Evolutionary conservation across 371 early-diverging fungal genomes (phyloP), one percentile per base, ranked within the genome.

Genomic region (Actinomortierella ambigua): DNA sequence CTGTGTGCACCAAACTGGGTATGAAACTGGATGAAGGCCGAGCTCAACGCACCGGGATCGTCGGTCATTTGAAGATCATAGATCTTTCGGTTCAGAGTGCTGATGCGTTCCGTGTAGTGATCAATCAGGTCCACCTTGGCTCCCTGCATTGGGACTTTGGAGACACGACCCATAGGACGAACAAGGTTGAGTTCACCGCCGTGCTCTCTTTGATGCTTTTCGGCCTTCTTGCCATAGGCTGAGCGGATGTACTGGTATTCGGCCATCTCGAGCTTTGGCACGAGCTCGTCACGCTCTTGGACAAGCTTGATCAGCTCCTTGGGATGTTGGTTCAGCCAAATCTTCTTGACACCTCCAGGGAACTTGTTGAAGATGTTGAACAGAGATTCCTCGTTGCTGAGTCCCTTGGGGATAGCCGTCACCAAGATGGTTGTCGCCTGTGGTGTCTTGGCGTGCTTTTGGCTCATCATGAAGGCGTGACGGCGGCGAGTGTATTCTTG

Each of bases 21-120:
- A 57, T 87, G 82, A 75, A 95, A 95, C 53, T 89, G 85, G 27
- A 95, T 87, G 76, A 94, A 94, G 5, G 90, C 93, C 28, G 91
- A 89, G 39, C 81, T 84, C 51, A 79, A 71, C 39, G 81, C 77
- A 26, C 66, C 55, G 1, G 61, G 61, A 0, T 58, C 43, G 1
- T 56, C 47, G 2, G 47, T 20, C 29, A 59, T 20, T 52, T 85
- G 84, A 4, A 65, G 57, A 28, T 82, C 65, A 2, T 61, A 56
- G 15, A 93, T 86, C 43, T 77, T 58, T 28, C 77, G 55, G 69
- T 91, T 91, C 7, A 87, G 65, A 52, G 79, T 63, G 15, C 68
- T 66, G 51, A 92, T 84, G 28, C 82, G 65, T 0, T 82, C 68
- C 14, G 83, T 76, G 48, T 88, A 85, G 47, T 79, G 80, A 17